Percentiles rank a stretch among this genome's conserved stretches.
These are phyloP conservation scores for Rhizophora apiculata DNA, from an alignment of 345 rosid genomes.

Conservation along the genomic window DNA sequence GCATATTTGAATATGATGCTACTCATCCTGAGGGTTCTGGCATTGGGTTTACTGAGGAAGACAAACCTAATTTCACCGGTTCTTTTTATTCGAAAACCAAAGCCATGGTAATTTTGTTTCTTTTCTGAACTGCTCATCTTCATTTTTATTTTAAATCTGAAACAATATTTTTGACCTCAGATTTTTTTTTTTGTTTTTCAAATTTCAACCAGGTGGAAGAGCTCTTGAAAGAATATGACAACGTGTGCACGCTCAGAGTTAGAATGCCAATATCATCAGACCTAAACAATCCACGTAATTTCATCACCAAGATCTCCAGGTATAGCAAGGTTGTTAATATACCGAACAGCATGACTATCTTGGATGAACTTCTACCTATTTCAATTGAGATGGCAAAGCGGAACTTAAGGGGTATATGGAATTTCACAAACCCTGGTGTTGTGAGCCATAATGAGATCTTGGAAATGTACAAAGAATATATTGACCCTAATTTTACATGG, in stretches of 20 bases:
- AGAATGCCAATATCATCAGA: slow-evolving; percentile 82
- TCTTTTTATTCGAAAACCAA: slow-evolving; percentile 83
- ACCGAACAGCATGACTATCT: slow-evolving; percentile 72
- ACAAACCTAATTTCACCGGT: slow-evolving; percentile 63
- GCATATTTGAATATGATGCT: slow-evolving; percentile 71
- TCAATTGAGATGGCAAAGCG: slow-evolving; percentile 81
- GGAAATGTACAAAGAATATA: slow-evolving; percentile 68
- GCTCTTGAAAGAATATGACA: slow-evolving; percentile 57
- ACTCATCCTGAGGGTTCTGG: slow-evolving; percentile 59
- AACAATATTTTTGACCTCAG: background rate
- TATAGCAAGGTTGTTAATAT: slow-evolving; percentile 77
- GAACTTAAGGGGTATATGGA: slow-evolving; percentile 68
- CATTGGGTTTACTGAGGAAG: slow-evolving; percentile 67
- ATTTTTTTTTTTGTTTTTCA: background rate
- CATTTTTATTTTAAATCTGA: background rate
- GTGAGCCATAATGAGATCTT: slow-evolving; percentile 75
- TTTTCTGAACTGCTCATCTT: background rate
- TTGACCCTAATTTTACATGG: slow-evolving; percentile 58
- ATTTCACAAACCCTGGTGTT: slow-evolving; percentile 79
- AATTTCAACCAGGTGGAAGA: slow-evolving; percentile 58
- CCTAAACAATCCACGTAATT: slow-evolving; percentile 66
- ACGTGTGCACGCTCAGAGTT: slow-evolving; percentile 67
- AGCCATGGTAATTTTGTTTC: slow-evolving; percentile 50
- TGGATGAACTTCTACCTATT: slow-evolving; percentile 74
- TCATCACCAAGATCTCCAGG: slow-evolving; percentile 65